Evolutionary conservation across 345 rosid genomes (phyloP).

Genomic region (Geranium rotundifolium): DNA sequence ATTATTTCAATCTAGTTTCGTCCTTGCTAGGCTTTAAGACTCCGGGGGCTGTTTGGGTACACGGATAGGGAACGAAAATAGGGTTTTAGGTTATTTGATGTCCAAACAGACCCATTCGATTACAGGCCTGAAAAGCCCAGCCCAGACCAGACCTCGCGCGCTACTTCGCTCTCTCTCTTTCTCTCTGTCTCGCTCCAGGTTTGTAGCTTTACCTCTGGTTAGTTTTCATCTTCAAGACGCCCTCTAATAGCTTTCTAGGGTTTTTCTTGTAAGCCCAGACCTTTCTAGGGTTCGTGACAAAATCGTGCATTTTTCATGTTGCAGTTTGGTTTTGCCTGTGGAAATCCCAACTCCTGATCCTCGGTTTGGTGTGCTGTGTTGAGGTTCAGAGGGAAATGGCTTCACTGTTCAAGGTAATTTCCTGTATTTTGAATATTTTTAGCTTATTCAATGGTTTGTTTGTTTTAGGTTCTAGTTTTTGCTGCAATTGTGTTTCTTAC

Average conservation of each 20-base stretch:
- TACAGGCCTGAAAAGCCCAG: background rate
- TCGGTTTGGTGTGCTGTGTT: background rate
- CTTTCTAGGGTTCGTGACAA: background rate
- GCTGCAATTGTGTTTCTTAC: background rate
- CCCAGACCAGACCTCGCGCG: too few relatives aligned
- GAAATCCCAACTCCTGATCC: background rate
- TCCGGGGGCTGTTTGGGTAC: background rate
- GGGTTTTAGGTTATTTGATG: background rate
- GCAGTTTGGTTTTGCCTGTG: background rate
- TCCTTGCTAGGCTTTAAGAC: background rate
- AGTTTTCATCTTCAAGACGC: background rate
- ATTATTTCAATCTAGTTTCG: background rate
- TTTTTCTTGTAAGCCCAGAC: too few relatives aligned
- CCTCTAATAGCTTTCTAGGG: background rate
- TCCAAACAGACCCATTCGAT: background rate
- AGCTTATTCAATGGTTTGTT: background rate
- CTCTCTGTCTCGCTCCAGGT: background rate
- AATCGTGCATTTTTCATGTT: background rate
- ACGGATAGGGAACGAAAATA: background rate
- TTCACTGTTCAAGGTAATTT: conserved; percentile 61
- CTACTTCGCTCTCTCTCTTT: too few relatives aligned
- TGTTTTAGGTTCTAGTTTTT: background rate
- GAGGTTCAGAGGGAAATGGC: conserved; percentile 30
- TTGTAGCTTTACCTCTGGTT: background rate
- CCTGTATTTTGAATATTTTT: background rate